Percentiles rank a stretch among this genome's conserved stretches.
phyloP scores from a whole-genome alignment of 768 basidiomycete species.

The Collybia sp. region DNA sequence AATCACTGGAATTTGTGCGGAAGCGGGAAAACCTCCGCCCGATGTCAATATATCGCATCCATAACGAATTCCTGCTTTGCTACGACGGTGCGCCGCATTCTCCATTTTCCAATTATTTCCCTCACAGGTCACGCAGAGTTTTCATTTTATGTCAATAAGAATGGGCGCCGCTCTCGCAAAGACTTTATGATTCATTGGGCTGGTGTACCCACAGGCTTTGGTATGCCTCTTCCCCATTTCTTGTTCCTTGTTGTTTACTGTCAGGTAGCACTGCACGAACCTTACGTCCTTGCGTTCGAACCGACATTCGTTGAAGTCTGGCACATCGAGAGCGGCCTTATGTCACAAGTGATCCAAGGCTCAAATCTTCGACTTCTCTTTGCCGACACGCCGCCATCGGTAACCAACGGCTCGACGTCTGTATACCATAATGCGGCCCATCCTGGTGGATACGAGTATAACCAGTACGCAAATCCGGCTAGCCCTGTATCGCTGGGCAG shows the following conservation, averaged over 20 bases:
- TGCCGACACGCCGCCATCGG: conserved; percentile 88
- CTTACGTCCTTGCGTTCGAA: conserved; percentile 95
- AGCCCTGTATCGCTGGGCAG: conserved; percentile 5
- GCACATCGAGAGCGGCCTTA: conserved; percentile 86
- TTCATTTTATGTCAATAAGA: conserved; percentile 98
- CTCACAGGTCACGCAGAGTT: conserved; percentile 60
- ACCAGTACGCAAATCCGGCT: conserved; percentile 23
- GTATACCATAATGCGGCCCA: conserved; percentile 29
- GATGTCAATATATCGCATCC: conserved; percentile 95
- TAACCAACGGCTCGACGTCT: conserved; percentile 52
- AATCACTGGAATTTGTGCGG: conserved; percentile 88
- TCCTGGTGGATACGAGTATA: conserved; percentile 21
- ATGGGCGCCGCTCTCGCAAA: conserved; percentile 83
- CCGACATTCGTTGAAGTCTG: conserved; percentile 95
- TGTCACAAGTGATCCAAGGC: conserved; percentile 95
- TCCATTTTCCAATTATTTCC: conserved; percentile 1
- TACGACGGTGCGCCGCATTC: conserved; percentile 76
- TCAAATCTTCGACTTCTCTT: conserved; percentile 87
- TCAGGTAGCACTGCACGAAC: conserved; percentile 84
- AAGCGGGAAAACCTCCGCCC: conserved; percentile 86
- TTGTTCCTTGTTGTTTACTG: conserved; percentile 2
- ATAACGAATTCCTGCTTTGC: conserved; percentile 94
- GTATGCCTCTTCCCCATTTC: conserved; percentile 41
- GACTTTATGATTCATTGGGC: conserved; percentile 98
- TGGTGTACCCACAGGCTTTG: conserved; percentile 89